Conservation (phyloP, 306 rosid genomes). For the Cotoneaster glaucophyllus region DNA sequence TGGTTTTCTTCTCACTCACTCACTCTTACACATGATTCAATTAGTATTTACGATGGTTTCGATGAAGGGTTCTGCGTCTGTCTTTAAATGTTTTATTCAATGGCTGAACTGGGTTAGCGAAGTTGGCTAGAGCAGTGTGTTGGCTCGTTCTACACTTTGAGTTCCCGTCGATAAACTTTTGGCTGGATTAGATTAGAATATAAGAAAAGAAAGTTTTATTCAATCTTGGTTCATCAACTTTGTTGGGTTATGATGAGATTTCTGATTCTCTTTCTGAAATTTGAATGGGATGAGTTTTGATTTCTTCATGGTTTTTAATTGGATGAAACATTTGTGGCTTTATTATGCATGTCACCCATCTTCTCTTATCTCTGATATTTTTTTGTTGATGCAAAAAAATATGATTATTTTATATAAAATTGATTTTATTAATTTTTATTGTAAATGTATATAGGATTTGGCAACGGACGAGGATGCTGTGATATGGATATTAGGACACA, state of each 20-base stretch:
- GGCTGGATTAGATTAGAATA: background rate
- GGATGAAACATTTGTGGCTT: background rate
- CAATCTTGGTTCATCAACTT: background rate
- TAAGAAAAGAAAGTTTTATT: background rate
- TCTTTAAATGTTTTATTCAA: background rate
- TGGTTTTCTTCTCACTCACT: slow-evolving; percentile 41
- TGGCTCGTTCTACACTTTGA: too few relatives aligned
- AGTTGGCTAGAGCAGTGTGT: background rate
- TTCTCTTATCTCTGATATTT: background rate
- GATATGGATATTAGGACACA: slow-evolving; percentile 68
- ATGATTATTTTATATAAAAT: background rate
- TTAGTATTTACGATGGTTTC: background rate
- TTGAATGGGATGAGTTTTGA: background rate
- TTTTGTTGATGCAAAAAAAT: background rate
- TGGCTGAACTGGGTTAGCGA: background rate
- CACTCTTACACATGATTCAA: background rate
- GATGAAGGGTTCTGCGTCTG: background rate
- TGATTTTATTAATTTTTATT: background rate
- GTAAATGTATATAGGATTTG: slow-evolving; percentile 43
- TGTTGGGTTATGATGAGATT: background rate
- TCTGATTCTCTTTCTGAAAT: background rate
- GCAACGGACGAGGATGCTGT: slow-evolving; percentile 56
- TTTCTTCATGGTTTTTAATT: background rate
- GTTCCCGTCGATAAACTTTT: too few relatives aligned
- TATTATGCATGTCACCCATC: background rate